Evolutionary conservation across 169 alveolate genomes (phyloP), one percentile per base, ranked within the genome.

Genomic region (Cryptosporidium parvum): DNA sequence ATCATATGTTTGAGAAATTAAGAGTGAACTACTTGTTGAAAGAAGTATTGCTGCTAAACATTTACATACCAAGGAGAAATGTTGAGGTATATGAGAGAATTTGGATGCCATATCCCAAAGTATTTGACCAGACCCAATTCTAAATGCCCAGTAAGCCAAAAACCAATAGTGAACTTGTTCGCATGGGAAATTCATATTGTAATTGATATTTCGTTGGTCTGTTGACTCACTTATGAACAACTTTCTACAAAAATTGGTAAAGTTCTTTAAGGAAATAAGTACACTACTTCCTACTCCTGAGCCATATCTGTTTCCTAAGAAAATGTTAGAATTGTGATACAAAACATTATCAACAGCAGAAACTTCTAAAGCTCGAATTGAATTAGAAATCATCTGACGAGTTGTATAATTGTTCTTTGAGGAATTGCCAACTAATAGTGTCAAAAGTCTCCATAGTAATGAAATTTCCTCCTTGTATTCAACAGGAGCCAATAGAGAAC

Each of bases 61-160:
- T 14, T 80, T 65, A 31, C 89, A 80, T 21, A 80, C 75, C n/a
- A 80, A 18, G 31, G 73, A 62, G 59, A 80, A 80, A 39, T 80
- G 16, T 29, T 80, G 73, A 29, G 89, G 89, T 42, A 65, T 59
- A 45, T 59, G 44, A 39, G 59, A 23, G 35, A 61, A 65, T 29
- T 80, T 65, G 33, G 23, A 42, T 14, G 89, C 59, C 75, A 80
- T 62, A 31, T 80, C 89, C 89, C 73, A 80, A 26, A 80, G 62
- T 62, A 80, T 59, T 29, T 80, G 89, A 3, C 89, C 89, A 0
- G 80, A 59, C 10, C 89, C 89, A 21, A 80, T 80, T 48, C 89
- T 80, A 48, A 80, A 80, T 37, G 89, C 89, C 89, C 89, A 80
- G 48, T 61, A 80, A 23, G 89, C 89, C 52, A 80, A 62, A 48